Conservation (phyloP, 2,329 filamentous ascomycete species). For the Knoxdaviesia proteae region DNA sequence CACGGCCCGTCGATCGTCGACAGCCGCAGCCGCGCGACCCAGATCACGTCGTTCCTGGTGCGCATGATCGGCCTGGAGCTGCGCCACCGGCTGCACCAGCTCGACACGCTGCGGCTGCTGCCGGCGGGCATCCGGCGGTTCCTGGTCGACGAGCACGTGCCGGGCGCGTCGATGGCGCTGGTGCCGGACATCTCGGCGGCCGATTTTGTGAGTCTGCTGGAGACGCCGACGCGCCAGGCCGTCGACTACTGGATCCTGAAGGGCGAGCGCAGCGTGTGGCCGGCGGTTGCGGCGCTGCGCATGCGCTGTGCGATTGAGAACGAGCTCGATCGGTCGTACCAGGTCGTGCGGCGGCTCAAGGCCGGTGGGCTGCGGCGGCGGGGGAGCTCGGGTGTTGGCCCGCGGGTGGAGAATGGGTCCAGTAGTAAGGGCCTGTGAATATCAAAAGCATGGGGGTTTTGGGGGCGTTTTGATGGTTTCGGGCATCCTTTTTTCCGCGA, state of each 20-base stretch:
- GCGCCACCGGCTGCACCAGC: slow-evolving; percentile 59
- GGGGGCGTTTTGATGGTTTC: too few species aligned
- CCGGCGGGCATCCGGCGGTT: slow-evolving; percentile 52
- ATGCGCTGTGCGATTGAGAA: slow-evolving; percentile 72
- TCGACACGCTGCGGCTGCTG: slow-evolving; percentile 57
- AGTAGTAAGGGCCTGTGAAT: too few species aligned
- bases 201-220: slow-evolving; percentile 63
- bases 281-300: slow-evolving; percentile 61
- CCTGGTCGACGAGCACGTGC: slow-evolving; percentile 63
- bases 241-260: slow-evolving; percentile 70
- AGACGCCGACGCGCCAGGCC: slow-evolving; percentile 56
- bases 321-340: slow-evolving; percentile 70
- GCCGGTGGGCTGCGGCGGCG: slow-evolving; percentile 28
- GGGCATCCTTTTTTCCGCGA: too few species aligned
- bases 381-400: slow-evolving; percentile 13
- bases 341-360: slow-evolving; percentile 42
- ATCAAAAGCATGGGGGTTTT: too few species aligned
- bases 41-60: slow-evolving; percentile 35
- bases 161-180: slow-evolving; percentile 57
- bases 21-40: slow-evolving; percentile 36
- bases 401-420: too few species aligned
- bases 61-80: slow-evolving; percentile 57
- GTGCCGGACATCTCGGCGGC: slow-evolving; percentile 55
- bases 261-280: slow-evolving; percentile 81
- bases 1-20: slow-evolving; percentile 48